Conservation (phyloP, 1,139 yeast species). For the Suhomyces chickasaworum region DNA sequence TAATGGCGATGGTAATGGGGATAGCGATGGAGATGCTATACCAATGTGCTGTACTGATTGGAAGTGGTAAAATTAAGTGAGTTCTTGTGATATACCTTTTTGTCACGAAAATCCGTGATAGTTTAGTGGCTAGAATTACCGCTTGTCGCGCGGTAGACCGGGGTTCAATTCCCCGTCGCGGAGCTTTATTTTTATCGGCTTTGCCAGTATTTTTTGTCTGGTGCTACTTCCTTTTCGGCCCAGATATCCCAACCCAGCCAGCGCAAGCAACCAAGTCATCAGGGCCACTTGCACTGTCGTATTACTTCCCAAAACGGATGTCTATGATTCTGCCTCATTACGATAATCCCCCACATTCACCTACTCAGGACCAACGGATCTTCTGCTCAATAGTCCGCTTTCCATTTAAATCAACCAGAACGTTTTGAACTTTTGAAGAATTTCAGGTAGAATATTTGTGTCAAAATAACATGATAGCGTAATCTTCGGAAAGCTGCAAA, state of each 20-base stretch:
- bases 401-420: too few species aligned
- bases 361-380: too few species aligned
- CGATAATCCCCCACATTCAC: too few species aligned
- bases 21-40: too few species aligned
- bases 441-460: too few species aligned
- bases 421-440: too few species aligned
- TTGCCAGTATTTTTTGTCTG: neutral
- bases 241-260: neutral
- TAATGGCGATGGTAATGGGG: too few species aligned
- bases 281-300: neutral
- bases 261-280: neutral
- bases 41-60: too few species aligned
- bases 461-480: neutral
- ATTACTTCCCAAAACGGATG: neutral
- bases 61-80: too few species aligned
- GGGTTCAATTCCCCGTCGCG: constrained; percentile 74
- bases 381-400: too few species aligned
- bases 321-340: neutral
- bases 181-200: constrained; percentile 37
- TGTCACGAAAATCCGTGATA: constrained; percentile 36
- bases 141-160: constrained; percentile 66
- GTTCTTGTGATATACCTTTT: too few species aligned
- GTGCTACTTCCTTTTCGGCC: neutral
- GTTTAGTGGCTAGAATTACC: constrained; percentile 52
- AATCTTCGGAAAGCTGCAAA: neutral